Percentiles rank a stretch among this genome's conserved stretches.
Conservation (phyloP, 768 basidiomycete species). For the Boletus rubroflammeus region DNA sequence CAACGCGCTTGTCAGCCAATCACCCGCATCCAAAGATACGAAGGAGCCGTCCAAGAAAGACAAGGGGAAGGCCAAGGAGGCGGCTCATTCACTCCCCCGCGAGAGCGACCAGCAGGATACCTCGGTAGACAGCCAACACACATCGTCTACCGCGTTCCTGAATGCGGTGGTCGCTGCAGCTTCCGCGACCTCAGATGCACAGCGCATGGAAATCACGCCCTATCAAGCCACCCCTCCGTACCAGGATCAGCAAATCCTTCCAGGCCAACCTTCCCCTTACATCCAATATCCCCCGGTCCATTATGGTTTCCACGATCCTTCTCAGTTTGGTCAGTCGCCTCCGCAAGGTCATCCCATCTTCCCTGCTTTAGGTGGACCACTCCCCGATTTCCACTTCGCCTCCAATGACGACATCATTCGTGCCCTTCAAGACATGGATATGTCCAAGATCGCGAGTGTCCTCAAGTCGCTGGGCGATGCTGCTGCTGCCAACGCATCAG, state of each 20-base stretch:
- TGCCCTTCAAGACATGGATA: slow-evolving; percentile 67
- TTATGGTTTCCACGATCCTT: slow-evolving; percentile 27
- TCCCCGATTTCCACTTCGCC: slow-evolving; percentile 40
- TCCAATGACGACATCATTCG: slow-evolving; percentile 75
- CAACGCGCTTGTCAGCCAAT: slow-evolving; percentile 17
- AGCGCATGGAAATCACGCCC: slow-evolving; percentile 26
- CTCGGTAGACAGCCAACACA: slow-evolving; percentile 35
- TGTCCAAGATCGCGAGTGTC: slow-evolving; percentile 61
- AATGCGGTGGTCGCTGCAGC: slow-evolving; percentile 66
- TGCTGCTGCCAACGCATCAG: slow-evolving; percentile 40
- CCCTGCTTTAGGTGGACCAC: slow-evolving; percentile 16
- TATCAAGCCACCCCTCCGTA: slow-evolving; percentile 33
- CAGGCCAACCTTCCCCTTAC: slow-evolving; percentile 24
- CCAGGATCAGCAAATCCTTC: slow-evolving; percentile 32
- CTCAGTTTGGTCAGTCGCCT: slow-evolving; percentile 25
- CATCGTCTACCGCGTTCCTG: slow-evolving; percentile 56
- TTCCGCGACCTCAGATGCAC: slow-evolving; percentile 43
- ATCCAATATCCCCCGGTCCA: slow-evolving; percentile 32
- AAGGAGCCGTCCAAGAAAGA: slow-evolving; percentile 29
- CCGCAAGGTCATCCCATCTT: slow-evolving; percentile 30
- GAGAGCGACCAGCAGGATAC: slow-evolving; percentile 24
- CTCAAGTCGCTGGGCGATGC: slow-evolving; percentile 64
- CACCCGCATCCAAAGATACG: neutral
- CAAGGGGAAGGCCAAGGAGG: slow-evolving; percentile 33
- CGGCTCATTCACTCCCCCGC: slow-evolving; percentile 33